These are phyloP conservation scores for Herpetomonas samuelpessoai DNA, from an alignment of 208 protist species.

Conservation along the genomic window DNA sequence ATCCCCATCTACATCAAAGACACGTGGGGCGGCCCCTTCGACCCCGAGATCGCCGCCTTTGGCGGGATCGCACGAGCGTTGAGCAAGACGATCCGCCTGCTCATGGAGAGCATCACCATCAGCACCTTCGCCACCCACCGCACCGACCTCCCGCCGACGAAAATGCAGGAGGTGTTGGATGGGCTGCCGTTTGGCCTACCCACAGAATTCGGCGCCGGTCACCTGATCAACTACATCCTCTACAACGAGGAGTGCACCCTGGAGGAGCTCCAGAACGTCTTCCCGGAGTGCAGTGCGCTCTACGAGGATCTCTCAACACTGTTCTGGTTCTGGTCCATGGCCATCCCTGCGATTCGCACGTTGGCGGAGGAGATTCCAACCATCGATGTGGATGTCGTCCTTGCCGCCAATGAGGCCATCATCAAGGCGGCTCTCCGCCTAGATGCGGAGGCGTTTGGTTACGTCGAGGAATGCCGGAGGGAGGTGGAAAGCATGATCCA, in stretches of 20 bases:
- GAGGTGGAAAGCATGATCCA: conserved; percentile 5
- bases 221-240: conserved; percentile 76
- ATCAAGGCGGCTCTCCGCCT: conserved; percentile 33
- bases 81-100: conserved; percentile 57
- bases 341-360: conserved; percentile 42
- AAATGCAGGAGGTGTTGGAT: conserved; percentile 48
- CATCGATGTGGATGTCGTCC: conserved; percentile 20
- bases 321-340: conserved; percentile 83
- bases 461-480: neutral
- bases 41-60: conserved; percentile 82
- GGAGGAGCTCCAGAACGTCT: conserved; percentile 35
- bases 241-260: conserved; percentile 55
- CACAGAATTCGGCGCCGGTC: conserved; percentile 74
- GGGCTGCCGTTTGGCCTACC: conserved; percentile 67
- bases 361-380: conserved; percentile 24
- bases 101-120: conserved; percentile 60
- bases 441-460: neutral
- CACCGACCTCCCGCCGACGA: conserved; percentile 48
- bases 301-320: conserved; percentile 59
- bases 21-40: conserved; percentile 76
- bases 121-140: conserved; percentile 45
- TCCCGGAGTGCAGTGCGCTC: conserved; percentile 43
- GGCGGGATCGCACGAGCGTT: conserved; percentile 69
- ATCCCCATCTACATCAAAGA: conserved; percentile 64
- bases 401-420: conserved; percentile 33